Evolutionary conservation across 768 basidiomycete species (phyloP).

Genomic region (Mycena filopes): DNA sequence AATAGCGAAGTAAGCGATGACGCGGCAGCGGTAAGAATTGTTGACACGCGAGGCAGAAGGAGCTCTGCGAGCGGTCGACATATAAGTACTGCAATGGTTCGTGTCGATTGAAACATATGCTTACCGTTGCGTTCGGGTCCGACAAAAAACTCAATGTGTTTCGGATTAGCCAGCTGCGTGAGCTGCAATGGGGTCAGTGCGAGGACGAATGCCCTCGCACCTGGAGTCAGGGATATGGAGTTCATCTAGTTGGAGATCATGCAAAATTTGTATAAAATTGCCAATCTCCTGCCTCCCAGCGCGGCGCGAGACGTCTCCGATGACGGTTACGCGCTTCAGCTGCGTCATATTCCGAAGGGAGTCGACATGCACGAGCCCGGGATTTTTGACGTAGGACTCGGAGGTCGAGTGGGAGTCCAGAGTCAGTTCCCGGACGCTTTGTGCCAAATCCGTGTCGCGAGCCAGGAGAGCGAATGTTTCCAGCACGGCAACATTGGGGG

Average conservation of each 20-base stretch:
- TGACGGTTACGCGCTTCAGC: conserved; percentile 25
- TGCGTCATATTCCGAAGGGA: conserved; percentile 22
- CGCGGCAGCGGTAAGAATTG: conserved; percentile 17
- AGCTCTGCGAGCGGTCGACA: conserved; percentile 5
- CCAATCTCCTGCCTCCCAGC: neutral
- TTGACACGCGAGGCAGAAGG: neutral
- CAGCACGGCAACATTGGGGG: neutral
- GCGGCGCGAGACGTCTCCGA: conserved; percentile 20
- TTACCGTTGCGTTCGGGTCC: conserved; percentile 8
- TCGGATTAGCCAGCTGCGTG: conserved; percentile 17
- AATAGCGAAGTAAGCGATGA: conserved; percentile 23
- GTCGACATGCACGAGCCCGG: conserved; percentile 5
- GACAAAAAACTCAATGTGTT: conserved; percentile 8
- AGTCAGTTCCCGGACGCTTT: conserved; percentile 17
- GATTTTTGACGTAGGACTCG: conserved; percentile 10
- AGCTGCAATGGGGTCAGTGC: conserved; percentile 1
- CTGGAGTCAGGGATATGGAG: conserved; percentile 14
- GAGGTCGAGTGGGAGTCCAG: conserved; percentile 11
- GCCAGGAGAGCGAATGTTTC: conserved; percentile 22
- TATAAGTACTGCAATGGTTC: too few species aligned
- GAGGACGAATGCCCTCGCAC: conserved; percentile 16
- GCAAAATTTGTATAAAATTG: conserved; percentile 19
- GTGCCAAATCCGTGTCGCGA: conserved; percentile 17
- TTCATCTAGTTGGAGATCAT: conserved; percentile 21
- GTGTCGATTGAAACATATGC: neutral